Percentiles rank a stretch among this genome's conserved stretches.
Conservation (phyloP, 1,284 basidiomycete genomes). For the Schizophyllum commune region DNA sequence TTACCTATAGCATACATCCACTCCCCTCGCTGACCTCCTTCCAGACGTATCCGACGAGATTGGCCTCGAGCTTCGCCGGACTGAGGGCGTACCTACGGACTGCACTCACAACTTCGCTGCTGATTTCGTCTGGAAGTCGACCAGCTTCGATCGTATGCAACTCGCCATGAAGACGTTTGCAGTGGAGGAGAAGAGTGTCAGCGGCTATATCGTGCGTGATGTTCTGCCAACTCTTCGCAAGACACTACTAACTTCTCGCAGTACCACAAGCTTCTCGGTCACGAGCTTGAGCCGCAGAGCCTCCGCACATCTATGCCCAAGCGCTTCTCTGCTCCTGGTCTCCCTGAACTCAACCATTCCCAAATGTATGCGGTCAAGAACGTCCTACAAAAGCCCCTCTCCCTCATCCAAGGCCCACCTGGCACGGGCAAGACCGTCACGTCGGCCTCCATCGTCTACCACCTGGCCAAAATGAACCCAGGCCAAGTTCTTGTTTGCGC, state of each 20-base stretch:
- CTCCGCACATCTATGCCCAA: slow-evolving; percentile 93
- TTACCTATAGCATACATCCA: slow-evolving; percentile 6
- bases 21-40: slow-evolving; percentile 14
- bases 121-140: slow-evolving; percentile 99
- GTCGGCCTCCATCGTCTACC: slow-evolving; percentile 98
- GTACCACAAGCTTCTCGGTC: slow-evolving; percentile 98
- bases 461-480: slow-evolving; percentile 98
- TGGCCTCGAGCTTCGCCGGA: slow-evolving; percentile 83
- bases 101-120: slow-evolving; percentile 93
- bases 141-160: slow-evolving; percentile 99
- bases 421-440: slow-evolving; percentile 99
- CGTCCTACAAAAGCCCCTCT: slow-evolving; percentile 96
- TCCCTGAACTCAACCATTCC: slow-evolving; percentile 98
- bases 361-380: slow-evolving; percentile 99
- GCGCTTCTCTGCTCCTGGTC: slow-evolving; percentile 92
- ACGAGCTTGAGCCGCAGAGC: slow-evolving; percentile 89
- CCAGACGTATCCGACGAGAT: slow-evolving; percentile 97
- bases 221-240: slow-evolving; percentile 6
- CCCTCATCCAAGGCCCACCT: slow-evolving; percentile 96
- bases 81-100: slow-evolving; percentile 93
- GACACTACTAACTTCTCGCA: slow-evolving; percentile 23
- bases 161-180: slow-evolving; percentile 99
- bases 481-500: slow-evolving; percentile 99
- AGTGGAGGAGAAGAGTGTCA: slow-evolving; percentile 98
- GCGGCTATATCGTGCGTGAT: slow-evolving; percentile 87